These are phyloP conservation scores for Marasmius sp. DNA, from an alignment of 1,284 basidiomycete species.

Conservation along the genomic window DNA sequence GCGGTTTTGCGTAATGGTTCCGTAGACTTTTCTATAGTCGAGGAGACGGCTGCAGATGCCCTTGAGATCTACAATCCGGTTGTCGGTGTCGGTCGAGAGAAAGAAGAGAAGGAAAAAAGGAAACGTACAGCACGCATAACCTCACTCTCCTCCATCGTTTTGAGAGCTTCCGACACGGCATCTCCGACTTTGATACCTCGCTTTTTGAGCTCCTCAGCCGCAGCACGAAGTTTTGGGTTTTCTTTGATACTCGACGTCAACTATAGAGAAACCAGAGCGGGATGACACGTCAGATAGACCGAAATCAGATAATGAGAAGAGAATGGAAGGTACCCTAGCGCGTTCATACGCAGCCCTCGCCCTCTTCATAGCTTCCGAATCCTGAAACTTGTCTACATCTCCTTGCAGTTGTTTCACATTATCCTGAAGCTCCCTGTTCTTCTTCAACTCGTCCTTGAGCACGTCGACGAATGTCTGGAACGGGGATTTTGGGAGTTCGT, in stretches of 20 bases:
- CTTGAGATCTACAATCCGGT: slow-evolving; percentile 60
- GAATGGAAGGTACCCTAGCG: slow-evolving; percentile 68
- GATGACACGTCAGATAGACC: neutral
- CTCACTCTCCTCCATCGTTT: slow-evolving; percentile 92
- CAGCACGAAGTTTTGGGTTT: slow-evolving; percentile 89
- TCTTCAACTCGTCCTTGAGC: slow-evolving; percentile 87
- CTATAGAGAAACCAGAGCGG: slow-evolving; percentile 45
- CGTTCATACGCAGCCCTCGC: slow-evolving; percentile 91
- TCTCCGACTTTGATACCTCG: slow-evolving; percentile 92
- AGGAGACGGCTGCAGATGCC: slow-evolving; percentile 78
- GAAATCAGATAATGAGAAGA: slow-evolving; percentile 7
- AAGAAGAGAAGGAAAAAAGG: neutral
- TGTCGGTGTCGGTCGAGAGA: neutral
- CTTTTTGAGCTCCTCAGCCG: slow-evolving; percentile 88
- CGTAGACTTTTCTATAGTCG: slow-evolving; percentile 79
- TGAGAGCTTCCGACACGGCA: slow-evolving; percentile 88
- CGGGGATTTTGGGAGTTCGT: slow-evolving; percentile 84
- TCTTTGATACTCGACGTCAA: slow-evolving; percentile 94
- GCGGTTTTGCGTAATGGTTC: slow-evolving; percentile 94
- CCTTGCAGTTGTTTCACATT: slow-evolving; percentile 97
- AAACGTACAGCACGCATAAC: slow-evolving; percentile 77
- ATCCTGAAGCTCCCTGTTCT: slow-evolving; percentile 93
- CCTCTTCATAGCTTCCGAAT: slow-evolving; percentile 94
- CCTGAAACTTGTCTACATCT: slow-evolving; percentile 95
- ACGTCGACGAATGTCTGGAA: slow-evolving; percentile 97